These are phyloP conservation scores for Adansonia gregorii DNA, from an alignment of 441 rosid genomes.

Conservation along the genomic window DNA sequence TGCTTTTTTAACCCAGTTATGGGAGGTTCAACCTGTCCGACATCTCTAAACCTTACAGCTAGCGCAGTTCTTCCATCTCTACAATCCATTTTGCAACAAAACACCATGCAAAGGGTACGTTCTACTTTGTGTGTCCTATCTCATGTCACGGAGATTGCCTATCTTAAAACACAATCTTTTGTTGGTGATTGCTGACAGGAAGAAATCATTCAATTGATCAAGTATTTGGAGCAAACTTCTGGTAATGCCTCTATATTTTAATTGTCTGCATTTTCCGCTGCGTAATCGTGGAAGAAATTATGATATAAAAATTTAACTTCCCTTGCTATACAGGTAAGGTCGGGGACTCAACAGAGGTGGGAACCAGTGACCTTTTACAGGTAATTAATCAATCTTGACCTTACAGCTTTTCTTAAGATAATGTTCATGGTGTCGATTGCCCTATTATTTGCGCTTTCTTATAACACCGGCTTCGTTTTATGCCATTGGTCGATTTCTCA, in stretches of 20 bases:
- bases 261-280: neutral
- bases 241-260: constrained; percentile 50
- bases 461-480: constrained; percentile 10
- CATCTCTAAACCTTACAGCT: constrained; percentile 47
- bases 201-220: constrained; percentile 80
- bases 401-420: neutral
- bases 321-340: constrained; percentile 57
- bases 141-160: neutral
- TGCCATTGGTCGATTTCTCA: neutral
- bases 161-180: constrained; percentile 8
- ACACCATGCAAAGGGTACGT: constrained; percentile 71
- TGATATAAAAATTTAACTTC: constrained; percentile 26
- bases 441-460: constrained; percentile 7
- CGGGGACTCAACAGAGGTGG: constrained; percentile 55
- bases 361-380: constrained; percentile 61
- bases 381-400: constrained; percentile 40
- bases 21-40: constrained; percentile 56
- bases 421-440: neutral
- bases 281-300: neutral
- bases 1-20: constrained; percentile 48
- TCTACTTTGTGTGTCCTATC: constrained; percentile 17
- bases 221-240: constrained; percentile 72
- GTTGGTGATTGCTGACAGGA: constrained; percentile 60
- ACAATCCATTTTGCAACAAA: constrained; percentile 86
- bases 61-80: constrained; percentile 70